Percentiles rank a stretch among this genome's conserved stretches.
These are phyloP conservation scores for Leersia perrieri DNA, from an alignment of 176 grass and related monocot genomes.

Conservation along the genomic window DNA sequence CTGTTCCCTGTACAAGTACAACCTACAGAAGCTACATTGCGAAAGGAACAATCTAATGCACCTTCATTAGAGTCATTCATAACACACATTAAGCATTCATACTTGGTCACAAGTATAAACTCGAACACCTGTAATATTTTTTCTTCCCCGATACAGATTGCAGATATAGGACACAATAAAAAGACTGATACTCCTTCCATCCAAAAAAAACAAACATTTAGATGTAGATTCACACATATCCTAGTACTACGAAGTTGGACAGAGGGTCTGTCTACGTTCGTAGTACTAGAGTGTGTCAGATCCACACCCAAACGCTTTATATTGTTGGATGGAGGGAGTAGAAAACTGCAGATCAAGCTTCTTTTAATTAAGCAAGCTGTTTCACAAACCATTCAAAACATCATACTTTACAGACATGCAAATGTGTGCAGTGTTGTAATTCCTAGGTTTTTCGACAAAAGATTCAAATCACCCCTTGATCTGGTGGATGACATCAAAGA, in stretches of 20 bases:
- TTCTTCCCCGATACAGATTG: not conserved
- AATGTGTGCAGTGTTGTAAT: not conserved
- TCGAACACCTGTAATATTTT: not conserved
- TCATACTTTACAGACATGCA: not conserved
- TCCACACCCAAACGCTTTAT: too few species aligned
- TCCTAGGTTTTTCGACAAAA: too few species aligned
- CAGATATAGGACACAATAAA: slow-evolving; percentile 11
- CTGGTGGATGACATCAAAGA: too few species aligned
- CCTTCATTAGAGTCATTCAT: slow-evolving; percentile 12
- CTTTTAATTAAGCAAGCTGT: slow-evolving; percentile 12
- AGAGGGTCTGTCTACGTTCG: too few species aligned
- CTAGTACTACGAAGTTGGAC: too few species aligned
- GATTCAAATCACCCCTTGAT: too few species aligned
- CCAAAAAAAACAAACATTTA: too few species aligned
- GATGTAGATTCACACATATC: too few species aligned
- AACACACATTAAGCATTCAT: not conserved
- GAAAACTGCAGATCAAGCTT: slow-evolving; percentile 24
- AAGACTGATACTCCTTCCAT: too few species aligned
- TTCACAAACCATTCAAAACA: not conserved
- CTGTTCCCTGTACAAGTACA: not conserved
- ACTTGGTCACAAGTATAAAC: slow-evolving; percentile 7
- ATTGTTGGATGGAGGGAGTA: too few species aligned
- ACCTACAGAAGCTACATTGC: not conserved
- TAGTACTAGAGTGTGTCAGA: too few species aligned
- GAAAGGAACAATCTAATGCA: slow-evolving; percentile 19